Conservation (phyloP, 139 green algal genomes). For the Picochlorum sp. region DNA sequence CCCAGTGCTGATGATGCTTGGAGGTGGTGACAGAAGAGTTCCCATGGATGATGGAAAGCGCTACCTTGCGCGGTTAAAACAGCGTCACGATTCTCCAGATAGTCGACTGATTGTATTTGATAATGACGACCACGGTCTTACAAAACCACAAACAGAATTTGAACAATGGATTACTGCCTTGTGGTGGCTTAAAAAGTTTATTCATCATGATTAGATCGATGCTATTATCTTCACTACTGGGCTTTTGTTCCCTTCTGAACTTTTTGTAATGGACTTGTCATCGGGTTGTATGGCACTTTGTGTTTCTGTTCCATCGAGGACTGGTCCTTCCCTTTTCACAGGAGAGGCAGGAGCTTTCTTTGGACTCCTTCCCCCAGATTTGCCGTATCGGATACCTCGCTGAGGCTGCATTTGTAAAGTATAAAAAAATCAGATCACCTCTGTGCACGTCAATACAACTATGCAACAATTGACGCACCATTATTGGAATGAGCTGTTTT, state of each 20-base stretch:
- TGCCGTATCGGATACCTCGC: constrained; percentile 26
- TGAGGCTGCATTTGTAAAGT: constrained; percentile 11
- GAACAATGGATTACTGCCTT: constrained; percentile 68
- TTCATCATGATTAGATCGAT: not conserved
- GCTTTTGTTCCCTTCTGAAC: not conserved
- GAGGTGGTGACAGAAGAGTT: constrained; percentile 59
- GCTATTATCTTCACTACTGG: not conserved
- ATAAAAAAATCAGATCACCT: not conserved
- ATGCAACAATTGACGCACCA: constrained; percentile 9
- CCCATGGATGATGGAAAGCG: constrained; percentile 53
- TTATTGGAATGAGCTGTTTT: constrained; percentile 20
- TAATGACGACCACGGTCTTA: constrained; percentile 79
- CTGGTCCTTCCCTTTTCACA: too few relatives aligned
- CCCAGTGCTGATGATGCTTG: constrained; percentile 81
- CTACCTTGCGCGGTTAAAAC: constrained; percentile 55
- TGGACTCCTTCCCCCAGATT: constrained; percentile 4
- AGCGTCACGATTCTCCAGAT: constrained; percentile 22
- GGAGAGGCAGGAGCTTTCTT: not conserved
- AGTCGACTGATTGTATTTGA: constrained; percentile 34
- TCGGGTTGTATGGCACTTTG: too few relatives aligned
- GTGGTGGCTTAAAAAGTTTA: constrained; percentile 45
- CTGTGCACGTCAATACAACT: not conserved
- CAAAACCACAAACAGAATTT: constrained; percentile 83
- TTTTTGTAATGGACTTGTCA: too few relatives aligned
- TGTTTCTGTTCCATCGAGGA: too few relatives aligned